Base-by-base conservation (phyloP, 2,329 filamentous ascomycete genomes). In the Sphaerulina populicola region DNA sequence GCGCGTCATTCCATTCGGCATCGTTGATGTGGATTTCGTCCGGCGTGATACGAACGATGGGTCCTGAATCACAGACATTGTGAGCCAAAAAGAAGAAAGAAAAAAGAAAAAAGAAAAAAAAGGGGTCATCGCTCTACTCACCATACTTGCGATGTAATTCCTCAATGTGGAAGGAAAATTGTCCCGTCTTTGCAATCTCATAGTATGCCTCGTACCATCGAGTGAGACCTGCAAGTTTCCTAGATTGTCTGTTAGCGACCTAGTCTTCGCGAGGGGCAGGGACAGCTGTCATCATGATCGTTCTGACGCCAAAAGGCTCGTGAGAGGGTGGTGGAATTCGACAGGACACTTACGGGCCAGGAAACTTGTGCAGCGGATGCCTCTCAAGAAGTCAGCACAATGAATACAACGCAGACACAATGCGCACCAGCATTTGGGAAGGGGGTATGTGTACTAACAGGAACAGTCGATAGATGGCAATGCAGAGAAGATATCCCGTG, bases 201-300 rank as follows among this genome's bases (percentile, higher is more conserved):
- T 59, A 61, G 49, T 61, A 65, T 45, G 60, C 60, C 44, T 64
- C 61, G 45, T 63, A 63, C 53, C 57, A 58, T 36, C 49, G 52
- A 12, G 47, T 63, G 15, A 59, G 30, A 6, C 56, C 62, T n/a
- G 62, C 60, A n/a, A 64, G 43, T 40, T 57, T 60, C 31, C 31
- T 35, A 6, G 10, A 35, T 4, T 1, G 31, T 27, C 31, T 9
- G 8, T 11, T 10, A 35, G 31, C 31, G 2, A 2, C 8, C 30
- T 8, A 12, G 30, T 33, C 30, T 9, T 8, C 11, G 30, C 30
- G 5, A 33, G 30, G 18, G 18, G 18, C 4, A 18, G 18, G 18
- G 18, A 3, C 18, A 3, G 18, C 18, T 18, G 18, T 18, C 4
- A 3, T 18, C 18, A 3, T 18, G 18, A 18, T 18, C 18, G 18